Evolutionary conservation across 306 rosid species (phyloP).

Genomic region (Trifolium pratense): DNA sequence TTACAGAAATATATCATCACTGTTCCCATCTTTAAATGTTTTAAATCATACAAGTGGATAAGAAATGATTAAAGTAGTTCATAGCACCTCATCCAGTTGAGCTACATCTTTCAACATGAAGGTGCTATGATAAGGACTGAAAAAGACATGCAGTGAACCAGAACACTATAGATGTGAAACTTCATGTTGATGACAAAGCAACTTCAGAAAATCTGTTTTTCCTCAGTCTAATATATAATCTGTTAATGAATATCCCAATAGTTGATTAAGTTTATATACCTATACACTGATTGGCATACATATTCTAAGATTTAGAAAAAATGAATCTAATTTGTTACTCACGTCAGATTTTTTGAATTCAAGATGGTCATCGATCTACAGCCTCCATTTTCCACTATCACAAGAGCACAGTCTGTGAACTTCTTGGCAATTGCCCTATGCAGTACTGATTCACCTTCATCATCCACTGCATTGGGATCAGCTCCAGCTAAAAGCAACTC

Average conservation of each 20-base stretch:
- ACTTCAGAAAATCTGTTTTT: slow-evolving; percentile 30
- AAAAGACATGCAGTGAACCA: slow-evolving; percentile 11
- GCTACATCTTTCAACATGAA: slow-evolving; percentile 33
- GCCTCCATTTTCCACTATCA: slow-evolving; percentile 95
- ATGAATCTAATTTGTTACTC: slow-evolving; percentile 46
- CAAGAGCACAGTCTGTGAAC: slow-evolving; percentile 92
- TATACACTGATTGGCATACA: slow-evolving; percentile 14
- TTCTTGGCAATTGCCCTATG: slow-evolving; percentile 94
- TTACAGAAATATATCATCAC: slow-evolving; percentile 6
- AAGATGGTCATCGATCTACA: slow-evolving; percentile 83
- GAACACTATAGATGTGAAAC: slow-evolving; percentile 12
- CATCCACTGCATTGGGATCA: slow-evolving; percentile 94
- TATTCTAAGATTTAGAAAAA: slow-evolving; percentile 23
- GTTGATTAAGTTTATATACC: slow-evolving; percentile 18
- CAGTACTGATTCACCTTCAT: slow-evolving; percentile 95
- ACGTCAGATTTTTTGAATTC: slow-evolving; percentile 88
- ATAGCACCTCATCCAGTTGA: slow-evolving; percentile 7
- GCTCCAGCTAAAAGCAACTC: slow-evolving; percentile 94
- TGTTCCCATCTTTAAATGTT: slow-evolving; percentile 5
- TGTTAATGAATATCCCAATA: slow-evolving; percentile 28
- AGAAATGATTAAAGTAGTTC: neutral
- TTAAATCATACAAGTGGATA: neutral
- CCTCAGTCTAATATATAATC: slow-evolving; percentile 31
- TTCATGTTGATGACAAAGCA: slow-evolving; percentile 7
- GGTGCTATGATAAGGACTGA: slow-evolving; percentile 15